phyloP scores from a whole-genome alignment of 2,329 filamentous ascomycete species.

The Colletotrichum salicis region DNA sequence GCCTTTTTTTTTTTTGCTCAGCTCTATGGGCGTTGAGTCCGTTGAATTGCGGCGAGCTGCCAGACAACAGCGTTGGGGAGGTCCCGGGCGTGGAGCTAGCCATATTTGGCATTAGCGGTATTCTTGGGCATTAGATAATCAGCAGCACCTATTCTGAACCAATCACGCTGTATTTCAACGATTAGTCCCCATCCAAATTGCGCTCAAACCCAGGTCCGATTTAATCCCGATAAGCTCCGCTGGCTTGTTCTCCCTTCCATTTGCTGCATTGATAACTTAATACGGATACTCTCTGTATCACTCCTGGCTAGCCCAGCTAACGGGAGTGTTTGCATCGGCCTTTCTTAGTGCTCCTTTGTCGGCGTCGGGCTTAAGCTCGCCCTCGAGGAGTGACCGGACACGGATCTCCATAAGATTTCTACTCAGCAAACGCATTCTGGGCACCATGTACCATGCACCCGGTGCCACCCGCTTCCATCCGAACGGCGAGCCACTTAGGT shows the following conservation, averaged over 20 bases:
- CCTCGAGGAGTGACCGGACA: neutral
- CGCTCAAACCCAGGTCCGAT: slow-evolving; percentile 17
- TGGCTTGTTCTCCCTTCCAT: neutral
- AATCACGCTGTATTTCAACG: neutral
- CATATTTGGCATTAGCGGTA: neutral
- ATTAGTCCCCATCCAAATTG: slow-evolving; percentile 1
- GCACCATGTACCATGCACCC: slow-evolving; percentile 11
- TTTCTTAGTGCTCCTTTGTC: neutral
- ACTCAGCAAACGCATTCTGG: neutral
- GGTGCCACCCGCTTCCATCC: slow-evolving; percentile 33
- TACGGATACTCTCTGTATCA: neutral
- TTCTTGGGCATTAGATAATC: slow-evolving; percentile 23
- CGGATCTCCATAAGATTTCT: neutral
- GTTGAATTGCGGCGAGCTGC: slow-evolving; percentile 38
- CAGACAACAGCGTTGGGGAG: slow-evolving; percentile 37
- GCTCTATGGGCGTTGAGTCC: slow-evolving; percentile 38
- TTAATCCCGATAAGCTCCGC: slow-evolving; percentile 21
- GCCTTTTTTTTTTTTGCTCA: slow-evolving; percentile 35
- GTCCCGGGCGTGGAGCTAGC: slow-evolving; percentile 19
- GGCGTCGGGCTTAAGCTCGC: slow-evolving; percentile 8
- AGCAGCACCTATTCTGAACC: neutral
- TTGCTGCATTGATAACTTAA: neutral
- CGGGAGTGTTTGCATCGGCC: neutral
- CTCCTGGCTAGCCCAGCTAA: neutral
- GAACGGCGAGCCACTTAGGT: neutral